Conservation (phyloP, 2,329 filamentous ascomycete species). For the Phyllachora maydis region DNA sequence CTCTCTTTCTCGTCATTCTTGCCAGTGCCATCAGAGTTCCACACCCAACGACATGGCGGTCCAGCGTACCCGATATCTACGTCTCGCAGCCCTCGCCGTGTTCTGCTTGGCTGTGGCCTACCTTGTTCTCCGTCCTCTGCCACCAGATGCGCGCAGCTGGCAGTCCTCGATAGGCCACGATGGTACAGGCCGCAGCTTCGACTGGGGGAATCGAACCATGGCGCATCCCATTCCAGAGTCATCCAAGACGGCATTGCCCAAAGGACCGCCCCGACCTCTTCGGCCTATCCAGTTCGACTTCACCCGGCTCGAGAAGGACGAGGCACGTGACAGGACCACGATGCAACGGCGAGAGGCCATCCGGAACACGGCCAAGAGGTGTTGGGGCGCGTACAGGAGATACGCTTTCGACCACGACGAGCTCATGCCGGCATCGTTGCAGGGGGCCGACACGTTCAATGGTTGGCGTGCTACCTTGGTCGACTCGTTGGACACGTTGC, state of each 20-base stretch:
- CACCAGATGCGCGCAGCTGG: conserved; percentile 1
- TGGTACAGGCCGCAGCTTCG: conserved; percentile 9
- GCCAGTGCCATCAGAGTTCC: too few species aligned
- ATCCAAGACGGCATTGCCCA: conserved; percentile 10
- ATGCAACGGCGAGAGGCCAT: conserved; percentile 15
- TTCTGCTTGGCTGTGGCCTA: conserved; percentile 5
- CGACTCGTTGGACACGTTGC: conserved; percentile 36
- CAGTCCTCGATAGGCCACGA: conserved; percentile 3
- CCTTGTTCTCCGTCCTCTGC: conserved; percentile 4
- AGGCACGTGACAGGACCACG: conserved; percentile 16
- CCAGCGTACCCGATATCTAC: conserved; percentile 5
- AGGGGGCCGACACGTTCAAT: conserved; percentile 23
- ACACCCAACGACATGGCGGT: too few species aligned
- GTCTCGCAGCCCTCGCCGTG: conserved; percentile 5
- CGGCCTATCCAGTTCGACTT: conserved; percentile 22
- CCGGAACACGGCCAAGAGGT: conserved; percentile 18
- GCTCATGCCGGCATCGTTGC: conserved; percentile 25
- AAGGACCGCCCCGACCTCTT: conserved; percentile 10
- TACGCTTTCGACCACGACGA: conserved; percentile 37
- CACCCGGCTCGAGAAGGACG: conserved; percentile 10
- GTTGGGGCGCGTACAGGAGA: conserved; percentile 29
- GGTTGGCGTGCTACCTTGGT: conserved; percentile 38
- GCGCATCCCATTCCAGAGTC: conserved; percentile 7
- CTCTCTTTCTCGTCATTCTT: too few species aligned
- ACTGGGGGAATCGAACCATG: conserved; percentile 9